Conservation (phyloP, 768 basidiomycete genomes). For the Cyclocybe cylindracea region DNA sequence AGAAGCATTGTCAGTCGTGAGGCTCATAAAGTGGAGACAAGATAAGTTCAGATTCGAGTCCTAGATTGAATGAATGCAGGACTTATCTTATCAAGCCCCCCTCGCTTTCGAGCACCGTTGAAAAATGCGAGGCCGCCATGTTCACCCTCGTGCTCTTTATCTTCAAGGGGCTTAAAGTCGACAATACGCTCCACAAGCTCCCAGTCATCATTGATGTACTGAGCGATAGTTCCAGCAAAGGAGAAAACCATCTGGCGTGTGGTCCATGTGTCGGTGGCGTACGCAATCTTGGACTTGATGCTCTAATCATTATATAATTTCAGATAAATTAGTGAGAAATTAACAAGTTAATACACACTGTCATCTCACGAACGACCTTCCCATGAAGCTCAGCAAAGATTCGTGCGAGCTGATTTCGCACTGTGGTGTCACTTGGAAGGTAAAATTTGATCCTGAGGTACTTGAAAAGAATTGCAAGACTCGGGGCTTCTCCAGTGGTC, state of each 20-base stretch:
- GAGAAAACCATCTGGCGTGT: constrained; percentile 28
- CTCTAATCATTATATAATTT: constrained; percentile 4
- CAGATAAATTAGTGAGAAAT: constrained; percentile 16
- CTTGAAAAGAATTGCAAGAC: constrained; percentile 17
- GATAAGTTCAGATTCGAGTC: constrained; percentile 4
- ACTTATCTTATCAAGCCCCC: constrained; percentile 36
- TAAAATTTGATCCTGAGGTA: constrained; percentile 20
- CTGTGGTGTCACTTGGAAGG: constrained; percentile 22
- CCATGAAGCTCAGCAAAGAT: constrained; percentile 23
- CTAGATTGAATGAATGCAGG: not conserved
- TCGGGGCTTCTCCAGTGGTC: constrained; percentile 24
- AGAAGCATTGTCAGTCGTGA: constrained; percentile 34
- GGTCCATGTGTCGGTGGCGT: constrained; percentile 28
- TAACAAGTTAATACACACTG: too few relatives aligned
- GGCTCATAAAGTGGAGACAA: constrained; percentile 13
- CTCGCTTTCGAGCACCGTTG: constrained; percentile 18
- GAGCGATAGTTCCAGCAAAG: constrained; percentile 27
- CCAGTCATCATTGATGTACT: constrained; percentile 30
- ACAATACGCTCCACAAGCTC: constrained; percentile 28
- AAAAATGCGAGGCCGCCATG: constrained; percentile 30
- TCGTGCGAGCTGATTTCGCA: constrained; percentile 19
- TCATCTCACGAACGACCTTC: constrained; percentile 18
- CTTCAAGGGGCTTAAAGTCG: constrained; percentile 30
- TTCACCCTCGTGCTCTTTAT: constrained; percentile 33
- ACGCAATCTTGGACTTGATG: constrained; percentile 16